Evolutionary conservation across 306 rosid genomes (phyloP).

Genomic region (Mimosa bimucronata): DNA sequence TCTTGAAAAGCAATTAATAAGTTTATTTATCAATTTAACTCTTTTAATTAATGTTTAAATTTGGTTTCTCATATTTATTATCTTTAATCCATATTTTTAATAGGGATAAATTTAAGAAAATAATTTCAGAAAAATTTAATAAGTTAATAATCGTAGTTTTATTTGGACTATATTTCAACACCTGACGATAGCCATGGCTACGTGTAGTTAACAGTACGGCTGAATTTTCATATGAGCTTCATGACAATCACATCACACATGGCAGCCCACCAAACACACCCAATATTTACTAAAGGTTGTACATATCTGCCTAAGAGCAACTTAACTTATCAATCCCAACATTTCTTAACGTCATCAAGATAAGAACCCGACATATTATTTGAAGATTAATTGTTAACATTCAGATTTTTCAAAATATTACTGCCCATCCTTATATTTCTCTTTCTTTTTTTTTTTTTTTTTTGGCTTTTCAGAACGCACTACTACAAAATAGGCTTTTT

Average conservation of each 20-base stretch:
- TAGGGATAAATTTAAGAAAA: no score
- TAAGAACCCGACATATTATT: neutral
- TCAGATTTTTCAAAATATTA: neutral
- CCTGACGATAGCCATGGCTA: no score
- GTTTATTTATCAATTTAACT: no score
- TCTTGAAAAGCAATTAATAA: no score
- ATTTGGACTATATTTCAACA: no score
- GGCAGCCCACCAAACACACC: neutral
- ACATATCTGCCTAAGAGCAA: no score
- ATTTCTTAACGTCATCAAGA: neutral
- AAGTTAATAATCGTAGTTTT: neutral
- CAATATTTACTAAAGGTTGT: neutral
- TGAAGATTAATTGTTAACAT: neutral
- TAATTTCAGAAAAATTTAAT: no score
- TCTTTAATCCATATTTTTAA: no score
- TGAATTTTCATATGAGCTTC: neutral
- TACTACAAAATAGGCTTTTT: no score
- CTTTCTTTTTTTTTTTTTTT: neutral
- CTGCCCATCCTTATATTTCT: neutral
- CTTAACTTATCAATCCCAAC: neutral
- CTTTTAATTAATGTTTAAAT: no score
- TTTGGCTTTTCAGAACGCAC: neutral
- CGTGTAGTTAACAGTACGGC: neutral
- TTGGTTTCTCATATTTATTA: no score
- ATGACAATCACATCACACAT: neutral